phyloP scores from a whole-genome alignment of 331 rosid species.

The Rosa hybrid region DNA sequence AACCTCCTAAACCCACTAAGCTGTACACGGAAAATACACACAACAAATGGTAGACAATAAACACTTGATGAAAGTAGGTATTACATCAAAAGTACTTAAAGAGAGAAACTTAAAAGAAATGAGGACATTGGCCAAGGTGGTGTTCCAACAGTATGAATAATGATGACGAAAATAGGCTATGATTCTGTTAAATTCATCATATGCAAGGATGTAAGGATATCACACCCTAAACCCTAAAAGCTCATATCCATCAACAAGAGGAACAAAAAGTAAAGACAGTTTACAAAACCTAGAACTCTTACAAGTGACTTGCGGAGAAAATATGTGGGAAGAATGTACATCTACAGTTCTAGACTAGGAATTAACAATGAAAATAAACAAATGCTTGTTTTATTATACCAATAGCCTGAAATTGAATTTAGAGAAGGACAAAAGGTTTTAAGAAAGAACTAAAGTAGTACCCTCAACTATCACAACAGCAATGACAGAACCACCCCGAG shows the following conservation, averaged over 20 bases:
- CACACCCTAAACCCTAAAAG: background rate
- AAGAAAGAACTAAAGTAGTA: constrained; percentile 30
- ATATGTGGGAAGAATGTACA: background rate
- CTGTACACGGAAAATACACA: background rate
- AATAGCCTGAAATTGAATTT: constrained; percentile 5
- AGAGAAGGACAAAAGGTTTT: background rate
- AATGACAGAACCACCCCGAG: constrained; percentile 86
- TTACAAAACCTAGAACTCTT: background rate
- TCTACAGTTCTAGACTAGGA: background rate
- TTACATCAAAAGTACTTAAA: background rate
- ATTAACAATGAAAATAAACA: background rate
- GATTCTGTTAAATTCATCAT: no score
- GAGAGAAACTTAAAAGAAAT: background rate
- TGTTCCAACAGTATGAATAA: background rate
- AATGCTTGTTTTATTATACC: background rate
- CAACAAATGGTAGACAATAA: background rate
- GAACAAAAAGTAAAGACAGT: background rate
- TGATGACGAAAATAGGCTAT: background rate
- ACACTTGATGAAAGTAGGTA: background rate
- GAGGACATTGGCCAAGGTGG: background rate
- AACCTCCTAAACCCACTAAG: background rate
- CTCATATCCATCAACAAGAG: background rate
- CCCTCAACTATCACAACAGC: constrained; percentile 93
- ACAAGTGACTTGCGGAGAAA: background rate
- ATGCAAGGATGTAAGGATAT: background rate